Evolutionary conservation across 305 asterid species (phyloP), one percentile per base, ranked within the genome.

Genomic region (Rubia peregrina): DNA sequence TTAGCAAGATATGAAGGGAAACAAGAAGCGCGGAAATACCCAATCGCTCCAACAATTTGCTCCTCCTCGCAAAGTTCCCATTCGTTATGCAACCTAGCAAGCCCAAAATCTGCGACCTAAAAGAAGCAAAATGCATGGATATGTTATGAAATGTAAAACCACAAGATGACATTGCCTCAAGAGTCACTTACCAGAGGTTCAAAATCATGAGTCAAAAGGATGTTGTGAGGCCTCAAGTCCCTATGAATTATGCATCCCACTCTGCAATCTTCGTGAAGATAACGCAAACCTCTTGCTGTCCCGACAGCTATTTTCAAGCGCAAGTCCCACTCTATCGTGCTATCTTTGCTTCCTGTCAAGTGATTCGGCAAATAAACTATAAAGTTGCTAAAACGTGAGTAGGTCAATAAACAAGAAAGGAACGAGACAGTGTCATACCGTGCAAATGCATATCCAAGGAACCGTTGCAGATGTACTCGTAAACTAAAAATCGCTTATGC

Each of bases 201-300:
- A 57, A 86, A 89, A 81, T 89, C 94, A 76, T 91, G 98, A 53
- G 98, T 91, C 68, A 91, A 59, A 65, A 91, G 95, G 78, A 91
- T 89, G 85, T 91, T 91, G 81, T 81, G 86, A 9, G 96, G 95
- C 77, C 89, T 79, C 79, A 91, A 73, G 70, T 89, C 91, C 77
- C 89, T 73, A 79, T 91, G 98, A 72, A 87, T 81, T 74, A 91
- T 86, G 57, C 96, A 83, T 78, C 98, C 98, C 21, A 91, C 95
- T 80, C 98, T 84, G 77, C 98, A 91, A 82, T 89, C 98, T 78
- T 92, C 98, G 73, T 92, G 98, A 71, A 92, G 96, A 75, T 92
- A 92, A 44, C 96, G 84, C 76, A 92, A 85, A 57, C 96, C 95
- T 84, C 95, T 89, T 41, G 96, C 97, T 51, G 96, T 87, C 73